Base-by-base conservation (phyloP, 495 filamentous ascomycete genomes). In the Hypoxylon rickii region DNA sequence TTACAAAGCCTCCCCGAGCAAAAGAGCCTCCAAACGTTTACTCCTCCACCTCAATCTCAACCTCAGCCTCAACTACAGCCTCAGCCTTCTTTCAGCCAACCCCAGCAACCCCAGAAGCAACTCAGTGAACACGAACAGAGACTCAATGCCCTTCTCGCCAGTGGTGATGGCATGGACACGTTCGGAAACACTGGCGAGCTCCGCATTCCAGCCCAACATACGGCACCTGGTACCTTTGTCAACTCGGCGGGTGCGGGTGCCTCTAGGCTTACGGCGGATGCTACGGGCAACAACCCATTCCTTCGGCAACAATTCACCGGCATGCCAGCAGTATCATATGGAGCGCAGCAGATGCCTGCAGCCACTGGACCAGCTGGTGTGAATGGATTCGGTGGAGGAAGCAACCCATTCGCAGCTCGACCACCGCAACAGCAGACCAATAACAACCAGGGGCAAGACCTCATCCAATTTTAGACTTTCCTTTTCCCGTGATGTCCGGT, bases 181-280 rank as follows among this genome's bases (percentile, higher is more conserved):
- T 99, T 96, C 69, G 94, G 94, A 44, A 99, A 99, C 66, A 88
- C 88, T 32, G 94, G 94, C 47, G 86, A 97, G 46, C 79, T 96
- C 22, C 91, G 94, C 70, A 96, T 99, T 60, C 95, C 94, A 1
- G 85, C 94, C 26, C 94, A 99, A 70, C 94, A 99, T 72, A 99
- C 94, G 0, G 92, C 94, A 0, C 95, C 95, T 2, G 94, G 94
- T 21, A 96, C 89, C 1, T 99, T 97, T 65, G 88, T 99, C 73
- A 99, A 97, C 73, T 93, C 88, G 56, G 89, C 94, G 3, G 93
- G 93, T 45, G 81, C 86, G 36, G 89, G 89, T 17, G 69, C 89
- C 46, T 83, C 85, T 47, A 82, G 80, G 51, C 80, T 89, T 33
- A 85, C 84, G 7, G 75, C 79, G n/a, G 88, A 89, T 22, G 79